These are phyloP conservation scores for Erigeron philadelphicus DNA, from an alignment of 140 eudicot genomes.

Conservation along the genomic window DNA sequence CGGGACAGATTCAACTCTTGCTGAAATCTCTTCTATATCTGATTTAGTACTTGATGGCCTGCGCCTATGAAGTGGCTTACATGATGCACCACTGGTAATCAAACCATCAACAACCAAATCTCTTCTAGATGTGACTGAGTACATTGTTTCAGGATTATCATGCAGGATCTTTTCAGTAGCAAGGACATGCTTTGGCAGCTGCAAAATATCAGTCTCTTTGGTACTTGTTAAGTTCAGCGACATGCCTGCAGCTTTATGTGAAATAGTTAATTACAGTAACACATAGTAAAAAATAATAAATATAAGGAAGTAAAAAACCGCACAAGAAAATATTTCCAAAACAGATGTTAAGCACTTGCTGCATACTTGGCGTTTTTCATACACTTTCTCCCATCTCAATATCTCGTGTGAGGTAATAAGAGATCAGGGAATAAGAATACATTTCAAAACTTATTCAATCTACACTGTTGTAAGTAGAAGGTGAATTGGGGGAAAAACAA, in stretches of 20 bases:
- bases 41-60: constrained; percentile 37
- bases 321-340: not conserved
- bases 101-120: constrained; percentile 31
- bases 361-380: not conserved
- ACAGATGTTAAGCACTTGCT: not conserved
- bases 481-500: not conserved
- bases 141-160: constrained; percentile 33
- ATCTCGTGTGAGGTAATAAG: not conserved
- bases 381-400: not conserved
- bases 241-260: constrained; percentile 52
- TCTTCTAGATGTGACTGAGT: constrained; percentile 32
- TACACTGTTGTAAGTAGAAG: not conserved
- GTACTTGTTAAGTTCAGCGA: constrained; percentile 34
- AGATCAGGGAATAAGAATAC: not conserved
- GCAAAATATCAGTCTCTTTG: constrained; percentile 29
- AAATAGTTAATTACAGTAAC: constrained; percentile 16
- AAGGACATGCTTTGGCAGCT: constrained; percentile 36
- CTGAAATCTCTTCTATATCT: constrained; percentile 36
- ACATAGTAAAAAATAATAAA: constrained; percentile 16
- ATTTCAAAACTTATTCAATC: not conserved
- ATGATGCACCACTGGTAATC: not conserved
- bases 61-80: constrained; percentile 39
- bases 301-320: not conserved
- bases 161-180: constrained; percentile 35
- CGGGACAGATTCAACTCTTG: constrained; percentile 28